A percentile compares a stretch with the other conserved stretches of the same genome.
Conservation (phyloP, 768 basidiomycete genomes). For the Melanogaster broomeanus region DNA sequence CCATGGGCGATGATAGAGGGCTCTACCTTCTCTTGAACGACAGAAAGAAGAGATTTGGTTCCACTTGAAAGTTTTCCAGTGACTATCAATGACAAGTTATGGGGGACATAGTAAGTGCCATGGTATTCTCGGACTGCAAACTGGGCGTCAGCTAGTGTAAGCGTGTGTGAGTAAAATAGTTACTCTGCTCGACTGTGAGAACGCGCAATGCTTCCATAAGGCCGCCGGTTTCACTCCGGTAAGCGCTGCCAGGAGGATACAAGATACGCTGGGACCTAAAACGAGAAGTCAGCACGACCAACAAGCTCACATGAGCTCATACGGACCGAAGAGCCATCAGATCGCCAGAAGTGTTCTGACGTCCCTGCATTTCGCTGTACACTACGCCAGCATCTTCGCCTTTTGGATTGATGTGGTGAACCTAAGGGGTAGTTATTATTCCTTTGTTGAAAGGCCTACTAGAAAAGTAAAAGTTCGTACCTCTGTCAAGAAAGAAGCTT, state of each 20-base stretch:
- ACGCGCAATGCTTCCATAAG: constrained; percentile 89
- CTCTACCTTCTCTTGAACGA: constrained; percentile 83
- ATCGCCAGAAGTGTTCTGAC: constrained; percentile 91
- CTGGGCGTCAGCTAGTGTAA: constrained; percentile 15
- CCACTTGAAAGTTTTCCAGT: constrained; percentile 83
- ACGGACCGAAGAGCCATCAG: constrained; percentile 83
- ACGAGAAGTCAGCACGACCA: constrained; percentile 5
- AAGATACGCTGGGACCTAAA: constrained; percentile 74
- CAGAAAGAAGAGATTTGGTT: constrained; percentile 72
- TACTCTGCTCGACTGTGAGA: constrained; percentile 88
- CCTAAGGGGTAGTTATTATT: constrained; percentile 45
- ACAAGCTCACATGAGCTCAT: background rate
- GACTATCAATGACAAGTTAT: constrained; percentile 89
- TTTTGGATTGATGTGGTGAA: constrained; percentile 92
- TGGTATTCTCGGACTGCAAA: constrained; percentile 86
- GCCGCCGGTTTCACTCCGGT: constrained; percentile 96
- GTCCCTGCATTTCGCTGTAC: constrained; percentile 95
- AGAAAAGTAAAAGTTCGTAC: constrained; percentile 33
- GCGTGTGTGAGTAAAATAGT: constrained; percentile 14
- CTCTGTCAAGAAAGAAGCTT: constrained; percentile 77
- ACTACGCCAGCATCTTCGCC: constrained; percentile 96
- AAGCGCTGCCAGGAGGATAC: constrained; percentile 81
- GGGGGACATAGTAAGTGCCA: constrained; percentile 85
- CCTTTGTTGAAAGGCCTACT: background rate
- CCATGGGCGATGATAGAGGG: constrained; percentile 77